Base-by-base conservation (phyloP, 495 filamentous ascomycete genomes). In the Penicillium dipodomyicola region DNA sequence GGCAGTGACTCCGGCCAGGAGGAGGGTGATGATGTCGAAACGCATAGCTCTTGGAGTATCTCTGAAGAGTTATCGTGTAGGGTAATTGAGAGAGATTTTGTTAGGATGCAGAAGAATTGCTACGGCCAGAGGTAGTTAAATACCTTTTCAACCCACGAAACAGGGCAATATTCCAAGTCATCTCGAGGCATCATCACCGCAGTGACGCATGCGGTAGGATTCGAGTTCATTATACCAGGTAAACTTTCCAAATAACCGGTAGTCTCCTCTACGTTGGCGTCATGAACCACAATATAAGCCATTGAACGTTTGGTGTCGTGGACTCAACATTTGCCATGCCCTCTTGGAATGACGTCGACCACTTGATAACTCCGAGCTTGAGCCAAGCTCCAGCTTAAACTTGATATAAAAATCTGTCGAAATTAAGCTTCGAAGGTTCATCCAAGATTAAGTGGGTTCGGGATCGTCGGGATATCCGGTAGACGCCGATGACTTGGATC, bases 1-100 rank as follows among this genome's bases (percentile, higher is more conserved):
- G 47, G 51, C 51, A 19, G 51, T 35, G 11, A 27, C 52, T 54
- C 41, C 52, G 14, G 52, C 41, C 33, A 54, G 23, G 42, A 54
- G 29, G 7, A 47, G 42, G 32, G 32, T 15, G 43, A 44, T 4
- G 11, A 54, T 6, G 30, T 35, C 47, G 32, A 39, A 39, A 17
- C 32, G 41, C 52, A 54, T 54, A 3, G 25, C 15, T 30, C n/a
- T 52, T 43, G 3, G 17, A 1, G 11, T 43, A 1, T 10, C n/a
- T 33, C 5, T n/a, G 4, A 10, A 43, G 39, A 52, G 5, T 8
- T 32, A 22, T 43, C 19, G 30, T 46, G 9, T 12, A 14, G 23
- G 5, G 6, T 12, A 11, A 15, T 30, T 14, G 15, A 19, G 15
- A 15, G 4, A 10, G 11, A 11, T 25, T 22, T 5, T 15, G 7